Evolutionary conservation across 257 asterid genomes (phyloP), one percentile per base, ranked within the genome.

Genomic region (Henckelia pumila): DNA sequence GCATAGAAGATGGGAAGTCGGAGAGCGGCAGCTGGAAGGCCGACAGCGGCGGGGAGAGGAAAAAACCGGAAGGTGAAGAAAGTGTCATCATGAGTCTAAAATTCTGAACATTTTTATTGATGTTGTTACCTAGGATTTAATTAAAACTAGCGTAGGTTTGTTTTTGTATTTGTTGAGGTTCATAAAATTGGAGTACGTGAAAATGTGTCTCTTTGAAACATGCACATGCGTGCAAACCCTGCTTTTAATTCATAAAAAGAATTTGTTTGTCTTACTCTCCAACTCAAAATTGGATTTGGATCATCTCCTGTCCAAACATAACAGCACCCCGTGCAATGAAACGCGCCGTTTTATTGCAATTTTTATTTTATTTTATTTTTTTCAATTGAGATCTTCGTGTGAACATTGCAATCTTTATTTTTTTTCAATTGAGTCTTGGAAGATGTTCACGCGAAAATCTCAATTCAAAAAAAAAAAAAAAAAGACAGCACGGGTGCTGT

Each of bases 21-120:
- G 96, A 89, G 78, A 85, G 96, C 68, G 78, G 95, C 8, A 87
- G 96, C 83, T 89, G 96, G 96, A 85, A 85, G 78, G 91, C 87
- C 0, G 95, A 89, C 30, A 87, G 94, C 77, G 84, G 83, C 59
- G 85, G 88, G 2, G 96, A 80, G 72, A 77, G 82, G 44, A 85
- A 80, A 29, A 78, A 67, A 25, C n/a, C 59, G 61, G 92, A 79
- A 0, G 86, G 87, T 7, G 88, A 82, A 33, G 89, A 84, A 29
- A 85, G 84, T 66, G 91, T 76, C 26, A 80, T 83, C 30, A 47
- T 47, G 55, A 80, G 77, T 68, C 91, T 89, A 32, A 89, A 89
- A 67, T 87, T 87, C 83, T 87, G 47, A n/a, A 13, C n/a, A 21
- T 28, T 33, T 56, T 56, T 10, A 33, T 57, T 16, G 19, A 2